A percentile compares a stretch with the other conserved stretches of the same genome.
Conservation (phyloP, 352 stramenopile genomes). For the Globisporangium mamillatum region DNA sequence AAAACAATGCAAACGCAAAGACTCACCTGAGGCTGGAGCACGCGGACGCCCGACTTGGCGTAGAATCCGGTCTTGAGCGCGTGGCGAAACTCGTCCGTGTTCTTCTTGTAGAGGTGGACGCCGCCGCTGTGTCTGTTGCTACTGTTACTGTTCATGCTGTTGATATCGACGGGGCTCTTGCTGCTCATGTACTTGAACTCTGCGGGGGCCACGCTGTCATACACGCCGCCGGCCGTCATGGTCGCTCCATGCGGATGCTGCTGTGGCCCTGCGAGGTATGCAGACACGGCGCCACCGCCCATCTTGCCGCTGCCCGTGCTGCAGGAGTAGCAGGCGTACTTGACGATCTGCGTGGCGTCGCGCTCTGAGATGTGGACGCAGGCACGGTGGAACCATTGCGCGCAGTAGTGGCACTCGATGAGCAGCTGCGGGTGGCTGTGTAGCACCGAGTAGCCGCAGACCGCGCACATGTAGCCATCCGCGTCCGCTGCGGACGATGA, state of each 20-base stretch:
- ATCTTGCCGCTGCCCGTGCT: conserved; percentile 37
- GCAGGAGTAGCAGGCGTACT: conserved; percentile 41
- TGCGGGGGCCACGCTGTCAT: neutral
- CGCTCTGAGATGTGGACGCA: conserved; percentile 45
- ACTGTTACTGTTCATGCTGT: neutral
- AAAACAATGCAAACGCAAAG: neutral
- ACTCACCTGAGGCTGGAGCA: conserved; percentile 22
- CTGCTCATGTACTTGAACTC: conserved; percentile 5
- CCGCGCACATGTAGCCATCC: conserved; percentile 18
- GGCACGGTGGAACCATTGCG: conserved; percentile 49
- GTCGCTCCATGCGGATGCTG: conserved; percentile 4
- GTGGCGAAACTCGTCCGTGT: conserved; percentile 36
- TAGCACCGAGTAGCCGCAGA: conserved; percentile 20
- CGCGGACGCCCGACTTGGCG: conserved; percentile 35
- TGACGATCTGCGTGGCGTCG: conserved; percentile 45
- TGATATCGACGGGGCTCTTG: neutral
- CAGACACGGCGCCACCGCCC: conserved; percentile 27
- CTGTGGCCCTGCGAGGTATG: conserved; percentile 8
- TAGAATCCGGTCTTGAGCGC: conserved; percentile 37
- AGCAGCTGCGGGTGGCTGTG: conserved; percentile 29
- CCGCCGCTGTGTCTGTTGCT: neutral
- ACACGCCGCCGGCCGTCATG: neutral
- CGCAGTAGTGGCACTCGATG: conserved; percentile 53
- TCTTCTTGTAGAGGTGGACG: conserved; percentile 32
- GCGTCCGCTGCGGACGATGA: neutral